These are phyloP conservation scores for Capillidium rhysosporum DNA, from an alignment of 371 early-diverging fungal genomes.

Conservation along the genomic window DNA sequence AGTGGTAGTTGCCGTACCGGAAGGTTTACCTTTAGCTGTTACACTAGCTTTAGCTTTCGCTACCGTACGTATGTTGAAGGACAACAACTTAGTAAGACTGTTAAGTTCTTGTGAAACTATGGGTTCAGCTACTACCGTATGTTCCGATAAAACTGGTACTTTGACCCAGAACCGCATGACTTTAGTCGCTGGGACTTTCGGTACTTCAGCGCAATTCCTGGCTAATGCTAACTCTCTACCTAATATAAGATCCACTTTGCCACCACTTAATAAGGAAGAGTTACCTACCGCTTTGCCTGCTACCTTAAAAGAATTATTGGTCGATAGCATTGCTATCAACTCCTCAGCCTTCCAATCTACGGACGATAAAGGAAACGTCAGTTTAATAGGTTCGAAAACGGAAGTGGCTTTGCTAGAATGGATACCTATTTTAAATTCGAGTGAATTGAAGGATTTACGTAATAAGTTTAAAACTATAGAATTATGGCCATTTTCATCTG, in stretches of 20 bases:
- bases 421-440: slow-evolving; percentile 19
- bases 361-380: slow-evolving; percentile 25
- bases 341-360: slow-evolving; percentile 55
- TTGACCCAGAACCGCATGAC: slow-evolving; percentile 80
- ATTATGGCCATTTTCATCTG: slow-evolving; percentile 60
- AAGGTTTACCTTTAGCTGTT: slow-evolving; percentile 58
- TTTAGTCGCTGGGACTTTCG: slow-evolving; percentile 41
- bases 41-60: slow-evolving; percentile 59
- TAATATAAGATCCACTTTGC: slow-evolving; percentile 12
- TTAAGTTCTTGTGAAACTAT: slow-evolving; percentile 84
- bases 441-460: slow-evolving; percentile 22
- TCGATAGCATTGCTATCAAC: slow-evolving; percentile 36
- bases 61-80: slow-evolving; percentile 61
- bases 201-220: not conserved
- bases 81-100: slow-evolving; percentile 76
- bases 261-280: slow-evolving; percentile 7
- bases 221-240: not conserved
- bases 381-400: slow-evolving; percentile 53
- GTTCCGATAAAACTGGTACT: slow-evolving; percentile 84
- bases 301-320: not conserved
- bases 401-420: slow-evolving; percentile 62
- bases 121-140: slow-evolving; percentile 81
- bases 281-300: not conserved
- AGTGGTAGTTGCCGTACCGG: slow-evolving; percentile 60
- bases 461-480: slow-evolving; percentile 24